Base-by-base conservation (phyloP, 2,329 filamentous ascomycete species). In the Venturia aucupariae region DNA sequence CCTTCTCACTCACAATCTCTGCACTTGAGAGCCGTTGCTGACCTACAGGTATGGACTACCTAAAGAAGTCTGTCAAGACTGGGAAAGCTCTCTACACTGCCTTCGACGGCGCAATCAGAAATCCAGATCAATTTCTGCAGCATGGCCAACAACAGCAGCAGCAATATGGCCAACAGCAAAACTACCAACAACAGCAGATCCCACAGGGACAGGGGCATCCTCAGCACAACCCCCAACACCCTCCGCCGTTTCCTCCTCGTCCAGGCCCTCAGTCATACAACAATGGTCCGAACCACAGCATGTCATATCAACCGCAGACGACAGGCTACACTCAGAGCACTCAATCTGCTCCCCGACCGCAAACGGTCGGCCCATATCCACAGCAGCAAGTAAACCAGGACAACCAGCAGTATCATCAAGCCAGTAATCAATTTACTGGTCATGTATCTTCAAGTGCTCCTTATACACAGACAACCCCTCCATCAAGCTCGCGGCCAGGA, bases 71-170 rank as follows among this genome's bases (percentile, higher is more conserved):
- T 19, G 46, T 39, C 44, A 57, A 39, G 46, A 35, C 24, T n/a
- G 38, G 59, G 15, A 61, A 61, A 46, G 59, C 59, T 61, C 24
- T 61, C 17, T 61, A 61, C 11, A 42, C 22, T 30, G 59, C 59
- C 19, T 35, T 61, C 24, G 42, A 61, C 59, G 59, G 42, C 15
- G 59, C 59, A 27, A 46, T 61, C 6, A 27, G 38, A 61, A 61
- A 61, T n/a, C 59, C 59, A 1, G 59, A 61, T 30, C 59, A 44
- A 1, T 61, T 42, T 30, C 59, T 42, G 2, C n/a, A n/a, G 6
- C 38, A 42, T 27, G 57, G 57, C 22, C 57, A 60, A 24, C 57
- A 60, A 30, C 57, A 24, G 22, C 57, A 60, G 41, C 57, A 60
- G n/a, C 27, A n/a, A n/a, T n/a, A 60, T 32, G 57, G 35, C 22